Conservation (phyloP, 768 basidiomycete genomes). For the Auricularia cornea region DNA sequence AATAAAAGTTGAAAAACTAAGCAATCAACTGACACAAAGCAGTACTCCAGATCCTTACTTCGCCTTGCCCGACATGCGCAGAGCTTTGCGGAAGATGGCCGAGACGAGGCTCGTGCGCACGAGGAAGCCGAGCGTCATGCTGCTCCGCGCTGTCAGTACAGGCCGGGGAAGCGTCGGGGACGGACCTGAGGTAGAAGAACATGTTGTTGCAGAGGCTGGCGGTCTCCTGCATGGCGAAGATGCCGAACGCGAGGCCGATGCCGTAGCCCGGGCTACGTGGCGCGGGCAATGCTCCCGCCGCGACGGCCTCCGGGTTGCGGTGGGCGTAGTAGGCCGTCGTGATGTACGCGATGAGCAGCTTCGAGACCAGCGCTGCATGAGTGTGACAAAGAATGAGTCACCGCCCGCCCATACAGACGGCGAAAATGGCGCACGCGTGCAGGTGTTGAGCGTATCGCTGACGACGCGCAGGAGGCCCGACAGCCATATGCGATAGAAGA, state of each 20-base stretch:
- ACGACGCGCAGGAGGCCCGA: not conserved
- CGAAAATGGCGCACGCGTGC: not conserved
- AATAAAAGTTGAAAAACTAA: constrained; percentile 15
- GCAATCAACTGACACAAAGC: not conserved
- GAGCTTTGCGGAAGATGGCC: constrained; percentile 54
- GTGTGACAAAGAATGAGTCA: constrained; percentile 35
- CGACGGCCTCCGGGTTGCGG: constrained; percentile 31
- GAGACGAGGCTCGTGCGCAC: constrained; percentile 32
- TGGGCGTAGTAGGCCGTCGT: constrained; percentile 38
- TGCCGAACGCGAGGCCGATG: constrained; percentile 47
- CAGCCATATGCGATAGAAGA: not conserved
- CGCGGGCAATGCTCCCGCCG: constrained; percentile 17
- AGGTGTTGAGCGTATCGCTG: not conserved
- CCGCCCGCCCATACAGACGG: constrained; percentile 13
- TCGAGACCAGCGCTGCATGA: constrained; percentile 48
- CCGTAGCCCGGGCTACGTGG: constrained; percentile 52
- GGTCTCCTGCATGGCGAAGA: constrained; percentile 55
- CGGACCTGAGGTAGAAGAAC: constrained; percentile 1
- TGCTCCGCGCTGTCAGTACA: not conserved
- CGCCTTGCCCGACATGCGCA: constrained; percentile 46
- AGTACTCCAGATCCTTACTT: not conserved
- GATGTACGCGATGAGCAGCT: constrained; percentile 53
- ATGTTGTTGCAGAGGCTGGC: constrained; percentile 5
- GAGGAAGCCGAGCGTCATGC: constrained; percentile 1
- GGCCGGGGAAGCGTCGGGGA: not conserved